Conservation (phyloP, 192 early-diverging fungal species). For the Coemansia asiatica region DNA sequence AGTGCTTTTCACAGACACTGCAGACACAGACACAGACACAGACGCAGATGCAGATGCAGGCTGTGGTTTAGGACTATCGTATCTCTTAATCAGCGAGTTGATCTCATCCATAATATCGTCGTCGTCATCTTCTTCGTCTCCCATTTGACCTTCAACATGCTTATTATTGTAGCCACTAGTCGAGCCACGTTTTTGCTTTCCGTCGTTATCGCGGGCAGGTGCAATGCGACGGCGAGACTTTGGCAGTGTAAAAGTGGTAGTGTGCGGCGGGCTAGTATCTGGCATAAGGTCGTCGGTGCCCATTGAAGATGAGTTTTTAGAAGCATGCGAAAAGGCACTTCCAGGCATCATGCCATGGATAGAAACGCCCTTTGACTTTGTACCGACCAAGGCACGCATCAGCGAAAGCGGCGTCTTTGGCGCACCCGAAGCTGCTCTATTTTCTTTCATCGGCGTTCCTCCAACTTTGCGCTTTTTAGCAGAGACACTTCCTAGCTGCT, state of each 20-base stretch:
- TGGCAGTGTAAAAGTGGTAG: conserved; percentile 42
- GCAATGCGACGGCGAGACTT: conserved; percentile 33
- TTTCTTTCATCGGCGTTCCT: conserved; percentile 24
- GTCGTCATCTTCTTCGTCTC: conserved; percentile 35
- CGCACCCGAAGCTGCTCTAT: neutral
- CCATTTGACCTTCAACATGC: neutral
- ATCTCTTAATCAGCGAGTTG: conserved; percentile 36
- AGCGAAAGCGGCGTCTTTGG: conserved; percentile 39
- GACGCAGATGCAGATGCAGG: no score
- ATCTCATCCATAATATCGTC: conserved; percentile 52
- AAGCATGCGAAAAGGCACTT: conserved; percentile 27
- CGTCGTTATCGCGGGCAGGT: neutral
- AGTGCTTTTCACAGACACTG: neutral
- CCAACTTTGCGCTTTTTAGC: conserved; percentile 21
- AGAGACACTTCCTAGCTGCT: conserved; percentile 27
- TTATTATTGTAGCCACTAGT: no score
- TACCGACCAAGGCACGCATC: conserved; percentile 33
- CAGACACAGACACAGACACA: neutral
- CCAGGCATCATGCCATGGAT: conserved; percentile 13
- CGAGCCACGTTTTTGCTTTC: neutral
- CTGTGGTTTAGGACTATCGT: conserved; percentile 25
- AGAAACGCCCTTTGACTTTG: conserved; percentile 5
- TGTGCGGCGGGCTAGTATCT: conserved; percentile 47
- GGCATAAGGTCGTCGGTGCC: conserved; percentile 48
- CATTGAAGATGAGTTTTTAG: conserved; percentile 45